These are phyloP conservation scores for Meredithiella fracta DNA, from an alignment of 2,329 filamentous ascomycete species.

Conservation along the genomic window DNA sequence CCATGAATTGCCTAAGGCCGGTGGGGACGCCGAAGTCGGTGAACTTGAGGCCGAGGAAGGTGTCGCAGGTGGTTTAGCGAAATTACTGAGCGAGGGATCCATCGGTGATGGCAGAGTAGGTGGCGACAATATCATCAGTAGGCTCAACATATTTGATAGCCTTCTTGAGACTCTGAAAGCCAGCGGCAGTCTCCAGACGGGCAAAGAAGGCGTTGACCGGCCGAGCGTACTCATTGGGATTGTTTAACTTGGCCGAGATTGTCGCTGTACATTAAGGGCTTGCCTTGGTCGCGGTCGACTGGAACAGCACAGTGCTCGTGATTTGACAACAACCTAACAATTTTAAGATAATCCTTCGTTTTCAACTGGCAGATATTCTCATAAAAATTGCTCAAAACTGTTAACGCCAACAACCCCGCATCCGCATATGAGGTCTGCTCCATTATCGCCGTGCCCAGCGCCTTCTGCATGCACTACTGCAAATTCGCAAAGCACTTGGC, in stretches of 20 bases:
- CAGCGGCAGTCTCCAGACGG: not conserved
- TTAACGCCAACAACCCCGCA: constrained; percentile 1
- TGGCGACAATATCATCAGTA: not conserved
- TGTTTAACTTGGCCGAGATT: constrained; percentile 1
- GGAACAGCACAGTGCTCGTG: constrained; percentile 11
- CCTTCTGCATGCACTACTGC: constrained; percentile 8
- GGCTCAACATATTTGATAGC: not conserved
- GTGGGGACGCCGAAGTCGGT: constrained; percentile 1
- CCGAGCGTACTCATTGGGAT: not conserved
- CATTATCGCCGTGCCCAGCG: not conserved
- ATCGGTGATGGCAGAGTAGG: not conserved
- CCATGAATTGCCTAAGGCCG: constrained; percentile 3
- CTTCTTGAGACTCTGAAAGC: not conserved
- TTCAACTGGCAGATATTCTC: constrained; percentile 7
- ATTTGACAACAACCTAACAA: constrained; percentile 6
- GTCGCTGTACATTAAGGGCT: not conserved
- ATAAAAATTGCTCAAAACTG: constrained; percentile 6
- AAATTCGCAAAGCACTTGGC: constrained; percentile 6
- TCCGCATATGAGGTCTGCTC: constrained; percentile 4
- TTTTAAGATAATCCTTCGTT: constrained; percentile 6
- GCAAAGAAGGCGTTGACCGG: constrained; percentile 4
- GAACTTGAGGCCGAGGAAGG: constrained; percentile 5
- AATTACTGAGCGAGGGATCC: constrained; percentile 3
- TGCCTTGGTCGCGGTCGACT: constrained; percentile 1
- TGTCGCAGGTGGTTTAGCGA: constrained; percentile 11